A percentile compares a stretch with the other conserved stretches of the same genome.
phyloP scores from a whole-genome alignment of 2,329 filamentous ascomycete genomes.

The Mycocentrospora acerina region DNA sequence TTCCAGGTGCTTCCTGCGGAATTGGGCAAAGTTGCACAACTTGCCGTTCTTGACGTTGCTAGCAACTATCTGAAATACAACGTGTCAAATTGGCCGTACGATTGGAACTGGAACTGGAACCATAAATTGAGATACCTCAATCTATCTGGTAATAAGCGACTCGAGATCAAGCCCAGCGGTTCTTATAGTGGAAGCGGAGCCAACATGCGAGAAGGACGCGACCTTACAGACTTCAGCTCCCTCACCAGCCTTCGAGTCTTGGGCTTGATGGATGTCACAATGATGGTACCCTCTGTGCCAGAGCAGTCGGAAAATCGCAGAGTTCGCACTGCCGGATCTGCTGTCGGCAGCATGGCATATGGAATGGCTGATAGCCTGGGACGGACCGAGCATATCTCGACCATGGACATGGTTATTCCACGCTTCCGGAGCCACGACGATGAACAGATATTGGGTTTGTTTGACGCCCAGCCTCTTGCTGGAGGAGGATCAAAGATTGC shows the following conservation, averaged over 20 bases:
- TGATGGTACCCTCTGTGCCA: constrained; percentile 88
- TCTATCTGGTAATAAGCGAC: constrained; percentile 90
- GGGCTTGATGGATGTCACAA: constrained; percentile 95
- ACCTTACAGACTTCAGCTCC: constrained; percentile 87
- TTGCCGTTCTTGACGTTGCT: constrained; percentile 89
- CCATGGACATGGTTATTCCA: constrained; percentile 92
- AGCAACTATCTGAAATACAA: constrained; percentile 98
- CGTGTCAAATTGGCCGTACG: constrained; percentile 97
- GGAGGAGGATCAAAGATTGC: constrained; percentile 92
- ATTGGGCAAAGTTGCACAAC: constrained; percentile 87
- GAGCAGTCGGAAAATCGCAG: constrained; percentile 94
- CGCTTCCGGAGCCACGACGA: constrained; percentile 86
- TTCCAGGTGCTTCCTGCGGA: constrained; percentile 96
- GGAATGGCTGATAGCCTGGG: constrained; percentile 97
- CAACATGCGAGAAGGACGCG: constrained; percentile 57
- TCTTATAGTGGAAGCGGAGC: constrained; percentile 54
- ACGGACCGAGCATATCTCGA: constrained; percentile 90
- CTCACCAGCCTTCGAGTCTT: constrained; percentile 82
- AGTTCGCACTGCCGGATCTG: constrained; percentile 93
- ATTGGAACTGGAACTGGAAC: constrained; percentile 99
- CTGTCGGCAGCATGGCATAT: constrained; percentile 87
- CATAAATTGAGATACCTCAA: constrained; percentile 93
- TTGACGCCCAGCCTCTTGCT: constrained; percentile 88
- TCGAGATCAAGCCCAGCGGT: constrained; percentile 79
- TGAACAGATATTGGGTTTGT: constrained; percentile 89